Percentiles rank a stretch among this genome's conserved stretches.
These are phyloP conservation scores for Lotmaria passim DNA, from an alignment of 208 protist species.

Conservation along the genomic window DNA sequence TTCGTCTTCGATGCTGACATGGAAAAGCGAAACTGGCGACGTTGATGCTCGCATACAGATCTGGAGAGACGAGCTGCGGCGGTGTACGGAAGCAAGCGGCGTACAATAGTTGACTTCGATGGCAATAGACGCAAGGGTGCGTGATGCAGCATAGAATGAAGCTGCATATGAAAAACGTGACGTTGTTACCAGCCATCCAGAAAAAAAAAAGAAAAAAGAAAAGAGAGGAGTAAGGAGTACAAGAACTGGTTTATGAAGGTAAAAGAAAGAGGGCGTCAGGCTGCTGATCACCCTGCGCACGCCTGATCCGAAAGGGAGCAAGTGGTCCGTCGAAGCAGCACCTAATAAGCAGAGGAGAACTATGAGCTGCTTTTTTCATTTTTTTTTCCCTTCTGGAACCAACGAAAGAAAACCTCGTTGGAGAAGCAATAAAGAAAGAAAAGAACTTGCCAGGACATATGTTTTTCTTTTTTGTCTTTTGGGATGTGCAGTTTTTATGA, in stretches of 20 bases:
- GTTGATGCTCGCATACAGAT: neutral
- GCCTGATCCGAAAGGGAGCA: too few species aligned
- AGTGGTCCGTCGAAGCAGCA: too few species aligned
- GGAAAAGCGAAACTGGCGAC: neutral
- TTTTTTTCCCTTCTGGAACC: too few species aligned
- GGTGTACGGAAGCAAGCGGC: neutral
- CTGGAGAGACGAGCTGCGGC: neutral
- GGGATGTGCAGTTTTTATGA: too few species aligned
- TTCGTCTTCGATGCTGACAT: slow-evolving; percentile 49
- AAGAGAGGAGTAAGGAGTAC: neutral
- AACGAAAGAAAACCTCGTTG: too few species aligned
- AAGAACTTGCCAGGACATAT: too few species aligned
- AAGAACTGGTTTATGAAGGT: neutral
- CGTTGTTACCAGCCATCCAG: neutral
- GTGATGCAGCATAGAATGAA: neutral
- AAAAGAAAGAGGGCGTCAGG: neutral
- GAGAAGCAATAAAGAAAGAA: too few species aligned
- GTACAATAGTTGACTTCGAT: neutral
- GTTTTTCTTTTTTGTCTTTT: too few species aligned
- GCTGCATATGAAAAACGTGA: too few species aligned
- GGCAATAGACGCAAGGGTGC: neutral
- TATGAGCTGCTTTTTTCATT: too few species aligned
- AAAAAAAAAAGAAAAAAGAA: neutral
- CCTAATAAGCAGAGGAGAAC: too few species aligned
- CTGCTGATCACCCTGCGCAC: too few species aligned